Evolutionary conservation across 1,139 yeast genomes (phyloP).

Genomic region (Eremothecium sinecaudum): DNA sequence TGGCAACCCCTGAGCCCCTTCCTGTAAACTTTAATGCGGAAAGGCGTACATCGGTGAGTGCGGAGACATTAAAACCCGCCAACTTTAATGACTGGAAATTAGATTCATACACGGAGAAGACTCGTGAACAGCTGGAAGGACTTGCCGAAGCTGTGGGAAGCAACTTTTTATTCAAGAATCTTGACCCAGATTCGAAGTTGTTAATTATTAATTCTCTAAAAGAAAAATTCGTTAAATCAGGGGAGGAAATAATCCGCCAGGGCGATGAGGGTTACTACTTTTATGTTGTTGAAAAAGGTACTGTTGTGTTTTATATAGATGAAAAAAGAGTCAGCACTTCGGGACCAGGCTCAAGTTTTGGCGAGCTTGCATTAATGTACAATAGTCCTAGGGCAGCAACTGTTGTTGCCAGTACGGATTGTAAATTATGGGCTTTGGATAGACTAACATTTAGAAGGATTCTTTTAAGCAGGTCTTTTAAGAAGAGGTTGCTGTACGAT

Average conservation of each 20-base stretch:
- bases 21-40: slow-evolving; percentile 64
- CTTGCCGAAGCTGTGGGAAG: slow-evolving; percentile 62
- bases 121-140: slow-evolving; percentile 55
- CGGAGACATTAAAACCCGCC: slow-evolving; percentile 46
- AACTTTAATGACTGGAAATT: slow-evolving; percentile 63
- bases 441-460: slow-evolving; percentile 89
- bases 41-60: slow-evolving; percentile 81
- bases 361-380: slow-evolving; percentile 95
- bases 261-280: slow-evolving; percentile 97
- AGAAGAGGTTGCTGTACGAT: slow-evolving; percentile 85
- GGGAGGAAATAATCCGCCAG: slow-evolving; percentile 68
- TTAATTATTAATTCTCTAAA: slow-evolving; percentile 76
- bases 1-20: slow-evolving; percentile 22
- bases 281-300: slow-evolving; percentile 78
- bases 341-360: slow-evolving; percentile 84
- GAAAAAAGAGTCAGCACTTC: slow-evolving; percentile 64
- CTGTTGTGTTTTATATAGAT: slow-evolving; percentile 71
- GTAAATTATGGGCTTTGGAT: slow-evolving; percentile 85
- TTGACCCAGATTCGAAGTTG: slow-evolving; percentile 58
- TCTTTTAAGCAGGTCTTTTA: slow-evolving; percentile 79
- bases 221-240: slow-evolving; percentile 54
- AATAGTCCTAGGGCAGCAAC: slow-evolving; percentile 98
- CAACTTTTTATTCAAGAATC: slow-evolving; percentile 77
- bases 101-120: slow-evolving; percentile 52
- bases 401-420: slow-evolving; percentile 62